Evolutionary conservation across 257 asterid genomes (phyloP), one percentile per base, ranked within the genome.

Genomic region (Solanum microdontum): DNA sequence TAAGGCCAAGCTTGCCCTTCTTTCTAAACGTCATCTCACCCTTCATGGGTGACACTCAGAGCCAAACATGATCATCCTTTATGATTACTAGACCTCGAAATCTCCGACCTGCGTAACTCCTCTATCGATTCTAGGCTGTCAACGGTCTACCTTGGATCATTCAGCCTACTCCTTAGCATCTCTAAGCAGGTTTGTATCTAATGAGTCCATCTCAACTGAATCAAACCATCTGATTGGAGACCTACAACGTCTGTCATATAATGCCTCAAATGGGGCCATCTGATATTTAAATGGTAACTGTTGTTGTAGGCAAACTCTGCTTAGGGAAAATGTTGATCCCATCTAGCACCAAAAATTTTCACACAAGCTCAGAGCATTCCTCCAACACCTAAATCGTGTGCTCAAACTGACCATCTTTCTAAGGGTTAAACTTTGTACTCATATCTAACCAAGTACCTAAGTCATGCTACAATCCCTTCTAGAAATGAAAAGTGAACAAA

Each of bases 101-200:
- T 51, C 62, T 51, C 62, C 0, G 1, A 51, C n/a, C 4, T 51
- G 0, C 8, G 0, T 51, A 51, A 51, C 23, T 6, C 4, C 1
- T 51, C 4, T 51, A 2, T 51, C 9, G n/a, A 51, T 17, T 51
- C 4, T 51, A 2, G 62, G 10, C 0, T 17, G 10, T 51, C 9
- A 51, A 51, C 4, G 4, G 0, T 51, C 9, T 51, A 51, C 62
- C n/a, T 51, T 6, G 9, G 62, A 51, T 51, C n/a, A 51, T 51
- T 17, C n/a, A 0, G 2, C 23, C 0, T 19, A 9, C 4, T 51
- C 10, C 0, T 17, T 2, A 17, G n/a, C 1, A 17, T 17, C 10
- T 17, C 10, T 17, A 17, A 17, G 62, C 1, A 51, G 21, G 62
- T 51, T 51, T 51, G 10, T 51, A 51, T 51, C n/a, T 51, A 51